Percentiles rank a stretch among this genome's conserved stretches.
phyloP scores from a whole-genome alignment of 2,329 filamentous ascomycete genomes.

The Aspergillus ustus region DNA sequence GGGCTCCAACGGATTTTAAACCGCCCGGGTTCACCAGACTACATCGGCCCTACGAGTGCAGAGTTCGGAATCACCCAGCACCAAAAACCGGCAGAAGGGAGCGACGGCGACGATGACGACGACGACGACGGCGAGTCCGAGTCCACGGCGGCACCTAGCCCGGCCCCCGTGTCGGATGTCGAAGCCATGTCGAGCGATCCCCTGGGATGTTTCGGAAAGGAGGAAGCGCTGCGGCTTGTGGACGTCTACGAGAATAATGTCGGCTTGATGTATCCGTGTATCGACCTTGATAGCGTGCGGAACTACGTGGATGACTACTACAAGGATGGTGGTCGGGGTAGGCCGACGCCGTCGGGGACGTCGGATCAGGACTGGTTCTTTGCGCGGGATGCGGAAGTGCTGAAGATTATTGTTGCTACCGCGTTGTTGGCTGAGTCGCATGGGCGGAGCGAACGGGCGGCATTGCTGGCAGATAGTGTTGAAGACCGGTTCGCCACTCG shows the following conservation, averaged over 20 bases:
- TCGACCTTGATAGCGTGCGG: conserved; percentile 72
- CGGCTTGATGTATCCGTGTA: conserved; percentile 84
- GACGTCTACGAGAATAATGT: conserved; percentile 83
- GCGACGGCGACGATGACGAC: conserved; percentile 27
- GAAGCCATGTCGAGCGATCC: conserved; percentile 63
- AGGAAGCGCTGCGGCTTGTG: conserved; percentile 78
- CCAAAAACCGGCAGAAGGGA: conserved; percentile 19
- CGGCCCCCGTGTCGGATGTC: conserved; percentile 29
- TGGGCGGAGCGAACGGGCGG: conserved; percentile 68
- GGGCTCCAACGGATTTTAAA: conserved; percentile 37
- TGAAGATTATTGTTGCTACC: conserved; percentile 81
- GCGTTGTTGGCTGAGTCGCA: conserved; percentile 75
- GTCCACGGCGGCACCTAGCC: conserved; percentile 27
- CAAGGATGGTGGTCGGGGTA: conserved; percentile 12
- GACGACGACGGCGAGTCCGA: conserved; percentile 27
- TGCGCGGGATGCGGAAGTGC: conserved; percentile 62
- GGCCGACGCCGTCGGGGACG: conserved; percentile 1
- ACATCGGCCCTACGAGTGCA: conserved; percentile 42
- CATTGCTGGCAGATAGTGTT: conserved; percentile 39
- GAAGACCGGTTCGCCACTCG: conserved; percentile 40
- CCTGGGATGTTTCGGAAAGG: conserved; percentile 71
- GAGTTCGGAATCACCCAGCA: conserved; percentile 38
- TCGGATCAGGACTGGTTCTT: conserved; percentile 42
- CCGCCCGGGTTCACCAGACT: conserved; percentile 38
- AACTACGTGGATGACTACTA: conserved; percentile 40